Conservation (phyloP, 169 alveolate species). For the Plasmodium coatneyi region DNA sequence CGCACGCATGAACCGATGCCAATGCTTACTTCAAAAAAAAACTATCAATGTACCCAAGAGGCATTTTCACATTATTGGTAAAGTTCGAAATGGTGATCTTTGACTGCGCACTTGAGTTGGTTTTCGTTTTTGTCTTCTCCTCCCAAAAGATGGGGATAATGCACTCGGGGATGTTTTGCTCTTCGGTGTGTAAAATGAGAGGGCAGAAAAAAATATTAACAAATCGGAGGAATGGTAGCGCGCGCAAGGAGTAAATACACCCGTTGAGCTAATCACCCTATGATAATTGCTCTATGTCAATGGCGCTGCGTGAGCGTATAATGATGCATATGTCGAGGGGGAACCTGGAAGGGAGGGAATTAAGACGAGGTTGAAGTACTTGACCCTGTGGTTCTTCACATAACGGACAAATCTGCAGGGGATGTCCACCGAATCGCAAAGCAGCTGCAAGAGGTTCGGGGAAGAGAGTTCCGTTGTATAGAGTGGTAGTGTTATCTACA, state of each 20-base stretch:
- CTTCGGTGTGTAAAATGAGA: background rate
- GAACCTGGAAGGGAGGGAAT: slow-evolving; percentile 58
- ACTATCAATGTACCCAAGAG: slow-evolving; percentile 16
- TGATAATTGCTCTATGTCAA: no score
- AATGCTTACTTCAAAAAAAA: slow-evolving; percentile 32
- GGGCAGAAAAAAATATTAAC: background rate
- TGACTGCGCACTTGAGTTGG: slow-evolving; percentile 3
- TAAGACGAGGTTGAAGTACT: slow-evolving; percentile 48
- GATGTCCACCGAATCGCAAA: slow-evolving; percentile 44
- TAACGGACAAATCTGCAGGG: slow-evolving; percentile 64
- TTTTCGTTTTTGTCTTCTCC: background rate
- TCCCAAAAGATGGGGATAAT: slow-evolving; percentile 68
- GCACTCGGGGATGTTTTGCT: slow-evolving; percentile 15
- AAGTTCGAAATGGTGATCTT: slow-evolving; percentile 29
- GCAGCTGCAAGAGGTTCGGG: background rate
- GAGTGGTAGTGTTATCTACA: background rate
- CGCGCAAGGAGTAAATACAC: background rate
- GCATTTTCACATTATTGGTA: slow-evolving; percentile 15
- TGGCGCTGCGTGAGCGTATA: background rate
- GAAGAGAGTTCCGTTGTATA: background rate
- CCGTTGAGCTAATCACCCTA: background rate
- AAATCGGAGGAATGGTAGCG: background rate
- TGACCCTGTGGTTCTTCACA: background rate
- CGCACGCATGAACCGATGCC: background rate
- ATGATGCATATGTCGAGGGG: background rate